Evolutionary conservation across 768 basidiomycete species (phyloP).

Genomic region (Boletus rubropictus): DNA sequence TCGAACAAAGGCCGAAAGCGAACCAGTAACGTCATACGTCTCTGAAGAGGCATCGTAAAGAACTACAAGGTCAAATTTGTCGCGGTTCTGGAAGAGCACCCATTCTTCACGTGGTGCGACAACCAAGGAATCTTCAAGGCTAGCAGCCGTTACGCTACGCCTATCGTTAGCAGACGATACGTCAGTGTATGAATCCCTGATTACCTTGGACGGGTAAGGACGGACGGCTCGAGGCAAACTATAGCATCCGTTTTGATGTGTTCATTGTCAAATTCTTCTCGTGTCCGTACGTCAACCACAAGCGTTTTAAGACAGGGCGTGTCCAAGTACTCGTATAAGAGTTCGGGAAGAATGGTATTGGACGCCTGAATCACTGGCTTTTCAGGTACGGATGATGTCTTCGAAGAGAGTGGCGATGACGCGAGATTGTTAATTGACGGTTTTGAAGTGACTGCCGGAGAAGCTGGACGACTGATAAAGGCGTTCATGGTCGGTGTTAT

Average conservation of each 20-base stretch:
- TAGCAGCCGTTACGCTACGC: constrained; percentile 55
- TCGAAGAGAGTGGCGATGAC: constrained; percentile 30
- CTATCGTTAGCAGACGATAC: constrained; percentile 7
- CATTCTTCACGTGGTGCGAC: constrained; percentile 67
- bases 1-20: constrained; percentile 54
- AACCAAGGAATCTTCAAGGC: constrained; percentile 69
- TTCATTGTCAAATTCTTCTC: constrained; percentile 70
- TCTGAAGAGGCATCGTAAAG: constrained; percentile 72
- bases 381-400: constrained; percentile 24
- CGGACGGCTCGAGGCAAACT: constrained; percentile 80
- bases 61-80: constrained; percentile 84
- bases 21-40: constrained; percentile 44
- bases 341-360: constrained; percentile 54
- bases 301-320: constrained; percentile 51
- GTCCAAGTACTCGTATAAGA: constrained; percentile 54
- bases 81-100: constrained; percentile 73
- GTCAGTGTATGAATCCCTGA: constrained; percentile 17
- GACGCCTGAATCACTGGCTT: constrained; percentile 51
- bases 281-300: constrained; percentile 75
- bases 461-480: constrained; percentile 59
- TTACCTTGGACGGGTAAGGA: constrained; percentile 65
- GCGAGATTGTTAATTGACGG: constrained; percentile 38
- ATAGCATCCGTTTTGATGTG: constrained; percentile 64
- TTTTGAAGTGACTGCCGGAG: constrained; percentile 44
- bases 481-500: constrained; percentile 51